Conservation (phyloP, 805 yeast species). For the Saturnispora bothae region DNA sequence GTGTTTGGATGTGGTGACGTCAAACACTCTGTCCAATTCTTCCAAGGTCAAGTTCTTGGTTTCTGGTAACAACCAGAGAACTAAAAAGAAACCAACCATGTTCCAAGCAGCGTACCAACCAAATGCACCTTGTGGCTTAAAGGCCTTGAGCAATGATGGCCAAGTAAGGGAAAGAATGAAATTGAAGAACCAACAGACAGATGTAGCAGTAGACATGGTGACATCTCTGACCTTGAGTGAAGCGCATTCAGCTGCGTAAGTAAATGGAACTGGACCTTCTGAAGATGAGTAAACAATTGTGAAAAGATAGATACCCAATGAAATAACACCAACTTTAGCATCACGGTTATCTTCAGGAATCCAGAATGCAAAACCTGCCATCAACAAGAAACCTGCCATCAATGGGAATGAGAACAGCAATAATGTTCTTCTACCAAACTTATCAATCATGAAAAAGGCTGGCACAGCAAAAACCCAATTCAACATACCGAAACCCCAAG, state of each 20-base stretch:
- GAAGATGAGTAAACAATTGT: slow-evolving; percentile 70
- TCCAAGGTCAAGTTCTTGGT: slow-evolving; percentile 76
- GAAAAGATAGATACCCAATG: slow-evolving; percentile 42
- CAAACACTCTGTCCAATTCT: slow-evolving; percentile 51
- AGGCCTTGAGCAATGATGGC: slow-evolving; percentile 53
- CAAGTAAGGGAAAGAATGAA: slow-evolving; percentile 66
- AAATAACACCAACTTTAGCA: slow-evolving; percentile 25
- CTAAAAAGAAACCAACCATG: slow-evolving; percentile 61
- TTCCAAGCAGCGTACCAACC: slow-evolving; percentile 41
- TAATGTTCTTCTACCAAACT: slow-evolving; percentile 47
- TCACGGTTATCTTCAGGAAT: slow-evolving; percentile 20
- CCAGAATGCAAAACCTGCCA: slow-evolving; percentile 44
- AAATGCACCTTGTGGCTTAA: slow-evolving; percentile 75
- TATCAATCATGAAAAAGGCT: slow-evolving; percentile 48
- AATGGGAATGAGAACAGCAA: slow-evolving; percentile 38
- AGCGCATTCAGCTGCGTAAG: slow-evolving; percentile 47
- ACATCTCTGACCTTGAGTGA: slow-evolving; percentile 67
- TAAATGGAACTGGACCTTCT: slow-evolving; percentile 81
- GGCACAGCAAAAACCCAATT: slow-evolving; percentile 45
- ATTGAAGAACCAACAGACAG: slow-evolving; percentile 74
- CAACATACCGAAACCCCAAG: slow-evolving; percentile 58
- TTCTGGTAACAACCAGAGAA: slow-evolving; percentile 76
- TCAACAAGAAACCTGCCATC: slow-evolving; percentile 43
- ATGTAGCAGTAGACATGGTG: slow-evolving; percentile 60
- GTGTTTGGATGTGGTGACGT: slow-evolving; percentile 42